A percentile compares a stretch with the other conserved stretches of the same genome.
phyloP scores from a whole-genome alignment of 768 basidiomycete genomes.

The Tubosaeta sp. region DNA sequence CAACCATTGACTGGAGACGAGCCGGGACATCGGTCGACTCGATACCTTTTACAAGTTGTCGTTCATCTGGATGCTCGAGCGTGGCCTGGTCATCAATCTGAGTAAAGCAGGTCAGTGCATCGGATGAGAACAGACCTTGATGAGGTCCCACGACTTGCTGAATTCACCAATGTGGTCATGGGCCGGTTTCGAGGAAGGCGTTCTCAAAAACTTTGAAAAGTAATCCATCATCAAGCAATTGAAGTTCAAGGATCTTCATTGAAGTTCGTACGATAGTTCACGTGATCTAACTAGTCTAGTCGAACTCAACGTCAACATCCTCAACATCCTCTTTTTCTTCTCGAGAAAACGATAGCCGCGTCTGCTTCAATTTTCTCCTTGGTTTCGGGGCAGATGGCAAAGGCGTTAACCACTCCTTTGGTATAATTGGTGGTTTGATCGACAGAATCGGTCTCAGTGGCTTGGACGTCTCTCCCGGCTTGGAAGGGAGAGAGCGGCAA shows the following conservation, averaged over 20 bases:
- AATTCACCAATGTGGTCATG: slow-evolving; percentile 73
- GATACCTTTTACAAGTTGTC: slow-evolving; percentile 80
- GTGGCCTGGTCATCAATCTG: slow-evolving; percentile 52
- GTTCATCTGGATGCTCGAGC: slow-evolving; percentile 83
- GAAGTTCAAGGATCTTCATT: not conserved
- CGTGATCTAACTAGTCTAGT: slow-evolving; percentile 7
- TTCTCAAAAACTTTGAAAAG: slow-evolving; percentile 72
- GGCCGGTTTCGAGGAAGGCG: slow-evolving; percentile 41
- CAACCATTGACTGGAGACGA: slow-evolving; percentile 74
- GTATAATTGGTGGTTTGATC: slow-evolving; percentile 26
- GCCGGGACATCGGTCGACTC: slow-evolving; percentile 74
- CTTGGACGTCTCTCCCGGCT: slow-evolving; percentile 5
- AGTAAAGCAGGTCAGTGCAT: slow-evolving; percentile 4
- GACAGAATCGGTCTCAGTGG: slow-evolving; percentile 29
- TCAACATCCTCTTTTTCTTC: not conserved
- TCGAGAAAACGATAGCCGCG: slow-evolving; percentile 16
- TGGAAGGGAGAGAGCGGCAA: slow-evolving; percentile 9
- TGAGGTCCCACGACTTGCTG: slow-evolving; percentile 65
- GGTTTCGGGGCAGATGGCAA: slow-evolving; percentile 5
- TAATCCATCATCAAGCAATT: slow-evolving; percentile 58
- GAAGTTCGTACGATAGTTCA: slow-evolving; percentile 1
- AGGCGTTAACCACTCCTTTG: slow-evolving; percentile 21
- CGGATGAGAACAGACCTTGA: slow-evolving; percentile 50
- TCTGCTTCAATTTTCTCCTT: slow-evolving; percentile 14
- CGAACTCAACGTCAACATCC: not conserved